Evolutionary conservation across 2,329 filamentous ascomycete species (phyloP).

Genomic region (Orbilia quercus): DNA sequence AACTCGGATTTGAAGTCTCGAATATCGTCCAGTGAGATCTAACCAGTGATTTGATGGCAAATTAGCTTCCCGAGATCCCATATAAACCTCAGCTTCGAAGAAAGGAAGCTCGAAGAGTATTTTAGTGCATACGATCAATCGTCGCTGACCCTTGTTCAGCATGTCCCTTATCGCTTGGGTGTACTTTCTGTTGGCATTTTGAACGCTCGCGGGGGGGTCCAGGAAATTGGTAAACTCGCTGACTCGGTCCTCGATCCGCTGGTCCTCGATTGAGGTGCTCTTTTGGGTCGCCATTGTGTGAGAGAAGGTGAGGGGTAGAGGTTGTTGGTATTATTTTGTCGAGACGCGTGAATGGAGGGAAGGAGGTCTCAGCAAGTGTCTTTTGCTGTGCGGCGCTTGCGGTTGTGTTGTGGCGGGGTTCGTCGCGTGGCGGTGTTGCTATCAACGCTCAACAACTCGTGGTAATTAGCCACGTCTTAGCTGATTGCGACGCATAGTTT

Average conservation of each 20-base stretch:
- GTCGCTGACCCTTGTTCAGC: constrained; percentile 75
- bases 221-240: constrained; percentile 59
- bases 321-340: neutral
- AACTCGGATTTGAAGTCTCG: constrained; percentile 45
- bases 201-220: constrained; percentile 55
- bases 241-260: constrained; percentile 56
- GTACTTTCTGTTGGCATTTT: constrained; percentile 60
- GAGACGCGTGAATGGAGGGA: too few species aligned
- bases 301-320: neutral
- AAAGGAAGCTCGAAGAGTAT: neutral
- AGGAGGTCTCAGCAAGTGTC: too few species aligned
- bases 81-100: neutral
- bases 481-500: too few species aligned
- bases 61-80: too few species aligned
- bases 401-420: too few species aligned
- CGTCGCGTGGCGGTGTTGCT: too few species aligned
- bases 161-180: constrained; percentile 65
- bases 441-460: too few species aligned
- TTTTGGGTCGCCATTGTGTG: constrained; percentile 42
- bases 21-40: constrained; percentile 55
- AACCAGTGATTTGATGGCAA: neutral
- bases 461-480: too few species aligned
- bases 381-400: too few species aligned
- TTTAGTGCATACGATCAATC: constrained; percentile 72
- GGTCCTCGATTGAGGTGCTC: constrained; percentile 36